These are phyloP conservation scores for Penicillium sp. DNA, from an alignment of 2,329 filamentous ascomycete genomes.

Conservation along the genomic window DNA sequence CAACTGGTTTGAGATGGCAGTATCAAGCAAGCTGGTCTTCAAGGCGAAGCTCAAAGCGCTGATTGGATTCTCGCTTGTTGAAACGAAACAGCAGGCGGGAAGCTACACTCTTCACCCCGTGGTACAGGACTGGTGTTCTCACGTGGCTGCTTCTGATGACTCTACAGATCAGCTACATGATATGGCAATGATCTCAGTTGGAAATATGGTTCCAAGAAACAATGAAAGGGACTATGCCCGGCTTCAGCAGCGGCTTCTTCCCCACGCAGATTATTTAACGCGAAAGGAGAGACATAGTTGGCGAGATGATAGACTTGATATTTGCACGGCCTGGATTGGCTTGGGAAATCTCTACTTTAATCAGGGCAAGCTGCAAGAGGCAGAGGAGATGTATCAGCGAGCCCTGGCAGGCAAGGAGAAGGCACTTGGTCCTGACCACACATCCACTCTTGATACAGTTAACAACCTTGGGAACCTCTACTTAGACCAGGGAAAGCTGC, in stretches of 20 bases:
- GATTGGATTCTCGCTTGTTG: conserved; percentile 3
- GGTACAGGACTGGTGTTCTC: conserved; percentile 3
- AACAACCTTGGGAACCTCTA: neutral
- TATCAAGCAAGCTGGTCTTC: conserved; percentile 2
- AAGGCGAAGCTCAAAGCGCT: neutral
- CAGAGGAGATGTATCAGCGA: neutral
- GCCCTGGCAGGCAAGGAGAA: neutral
- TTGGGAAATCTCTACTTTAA: neutral
- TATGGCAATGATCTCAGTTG: no score
- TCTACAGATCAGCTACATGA: no score
- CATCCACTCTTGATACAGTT: neutral
- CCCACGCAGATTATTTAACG: no score
- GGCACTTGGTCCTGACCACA: neutral
- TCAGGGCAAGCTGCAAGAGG: neutral
- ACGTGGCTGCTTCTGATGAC: no score
- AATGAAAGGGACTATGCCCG: no score
- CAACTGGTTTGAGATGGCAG: neutral
- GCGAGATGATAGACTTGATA: no score
- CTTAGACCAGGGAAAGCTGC: neutral
- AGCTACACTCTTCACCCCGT: conserved; percentile 14
- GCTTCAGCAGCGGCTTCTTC: no score
- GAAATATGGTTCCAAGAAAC: no score
- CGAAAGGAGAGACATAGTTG: no score
- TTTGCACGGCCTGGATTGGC: no score
- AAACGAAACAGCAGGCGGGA: neutral